These are phyloP conservation scores for Alternaria novae-zelandiae DNA, from an alignment of 2,329 filamentous ascomycete species.

Conservation along the genomic window DNA sequence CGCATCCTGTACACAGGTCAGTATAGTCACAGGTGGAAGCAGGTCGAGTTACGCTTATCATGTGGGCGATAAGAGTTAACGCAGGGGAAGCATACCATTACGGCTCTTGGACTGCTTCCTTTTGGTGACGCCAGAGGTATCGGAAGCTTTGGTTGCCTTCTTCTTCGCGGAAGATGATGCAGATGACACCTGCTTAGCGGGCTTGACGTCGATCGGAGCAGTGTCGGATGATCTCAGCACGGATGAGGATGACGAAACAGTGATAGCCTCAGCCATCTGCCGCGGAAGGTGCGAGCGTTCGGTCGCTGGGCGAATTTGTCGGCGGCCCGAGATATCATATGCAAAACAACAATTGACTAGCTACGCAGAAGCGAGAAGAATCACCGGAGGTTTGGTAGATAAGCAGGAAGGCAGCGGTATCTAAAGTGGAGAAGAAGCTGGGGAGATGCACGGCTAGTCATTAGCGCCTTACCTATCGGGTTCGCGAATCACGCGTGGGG, in stretches of 20 bases:
- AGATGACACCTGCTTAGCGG: conserved; percentile 33
- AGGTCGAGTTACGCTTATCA: neutral
- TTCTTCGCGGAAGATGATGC: conserved; percentile 24
- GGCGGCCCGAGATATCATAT: conserved; percentile 7
- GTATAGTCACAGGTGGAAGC: neutral
- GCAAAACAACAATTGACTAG: neutral
- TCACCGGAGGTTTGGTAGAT: conserved; percentile 4
- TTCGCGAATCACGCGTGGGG: conserved; percentile 20
- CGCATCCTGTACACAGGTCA: conserved; percentile 62
- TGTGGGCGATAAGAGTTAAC: conserved; percentile 2
- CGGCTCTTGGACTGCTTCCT: conserved; percentile 78
- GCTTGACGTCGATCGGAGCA: conserved; percentile 12
- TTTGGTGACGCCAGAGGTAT: conserved; percentile 57
- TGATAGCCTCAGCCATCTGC: conserved; percentile 62
- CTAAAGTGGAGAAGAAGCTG: conserved; percentile 37
- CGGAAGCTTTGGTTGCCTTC: conserved; percentile 29
- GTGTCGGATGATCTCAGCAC: conserved; percentile 14
- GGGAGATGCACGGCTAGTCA: conserved; percentile 18
- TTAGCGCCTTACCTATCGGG: conserved; percentile 15
- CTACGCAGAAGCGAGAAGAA: neutral
- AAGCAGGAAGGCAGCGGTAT: conserved; percentile 25
- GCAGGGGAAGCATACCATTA: conserved; percentile 64
- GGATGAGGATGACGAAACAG: conserved; percentile 61
- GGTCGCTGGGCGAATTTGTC: conserved; percentile 22
- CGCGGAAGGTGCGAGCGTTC: conserved; percentile 18